Percentiles rank a stretch among this genome's conserved stretches.
phyloP scores from a whole-genome alignment of 305 asterid species.

The Solanum hybrid region DNA sequence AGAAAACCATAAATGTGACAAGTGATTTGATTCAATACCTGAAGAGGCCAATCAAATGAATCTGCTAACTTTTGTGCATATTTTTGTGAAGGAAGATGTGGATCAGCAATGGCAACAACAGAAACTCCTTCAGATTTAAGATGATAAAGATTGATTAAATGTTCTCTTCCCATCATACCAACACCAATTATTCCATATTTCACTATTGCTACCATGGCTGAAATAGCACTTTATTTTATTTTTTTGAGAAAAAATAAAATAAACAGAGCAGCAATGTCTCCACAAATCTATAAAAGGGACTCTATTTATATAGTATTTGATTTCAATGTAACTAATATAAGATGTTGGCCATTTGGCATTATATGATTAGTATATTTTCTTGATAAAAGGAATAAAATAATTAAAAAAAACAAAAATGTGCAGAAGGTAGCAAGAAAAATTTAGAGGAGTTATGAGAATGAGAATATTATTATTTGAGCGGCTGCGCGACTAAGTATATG shows the following conservation, averaged over 20 bases:
- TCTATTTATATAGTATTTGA: neutral
- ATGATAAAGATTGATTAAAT: constrained; percentile 69
- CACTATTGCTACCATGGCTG: constrained; percentile 8
- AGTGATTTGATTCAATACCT: constrained; percentile 28
- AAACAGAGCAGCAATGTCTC: neutral
- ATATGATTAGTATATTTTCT: neutral
- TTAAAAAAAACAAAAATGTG: too few species aligned
- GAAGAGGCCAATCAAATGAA: constrained; percentile 50
- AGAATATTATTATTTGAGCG: neutral
- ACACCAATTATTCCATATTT: constrained; percentile 88
- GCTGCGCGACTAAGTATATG: neutral
- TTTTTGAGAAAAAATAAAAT: neutral
- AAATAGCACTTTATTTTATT: neutral
- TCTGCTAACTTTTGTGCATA: constrained; percentile 42
- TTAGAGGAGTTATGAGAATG: neutral
- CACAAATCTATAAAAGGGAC: neutral
- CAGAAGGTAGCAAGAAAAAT: neutral
- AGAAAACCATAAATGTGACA: neutral
- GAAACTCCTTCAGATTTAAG: constrained; percentile 52
- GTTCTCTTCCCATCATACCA: constrained; percentile 99
- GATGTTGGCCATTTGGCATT: neutral
- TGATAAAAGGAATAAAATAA: neutral
- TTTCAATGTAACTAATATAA: neutral
- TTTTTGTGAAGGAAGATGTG: constrained; percentile 70
- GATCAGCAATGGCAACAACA: constrained; percentile 88